Percentiles rank a stretch among this genome's conserved stretches.
phyloP scores from a whole-genome alignment of 179 eudicot genomes.

The Spergularia azorica region DNA sequence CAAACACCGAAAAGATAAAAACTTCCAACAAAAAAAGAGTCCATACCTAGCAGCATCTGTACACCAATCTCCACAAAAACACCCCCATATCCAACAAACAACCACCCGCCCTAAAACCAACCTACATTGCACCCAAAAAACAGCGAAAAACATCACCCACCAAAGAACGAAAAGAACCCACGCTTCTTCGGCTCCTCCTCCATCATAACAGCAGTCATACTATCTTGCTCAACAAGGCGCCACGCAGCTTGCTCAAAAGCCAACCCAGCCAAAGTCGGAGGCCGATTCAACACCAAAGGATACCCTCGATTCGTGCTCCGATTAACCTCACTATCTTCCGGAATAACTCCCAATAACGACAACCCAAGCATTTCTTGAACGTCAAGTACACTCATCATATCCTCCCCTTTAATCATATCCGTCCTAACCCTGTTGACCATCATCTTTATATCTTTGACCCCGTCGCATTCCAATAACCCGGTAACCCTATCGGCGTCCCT shows the following conservation, averaged over 20 bases:
- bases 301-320: slow-evolving; percentile 94
- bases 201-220: slow-evolving; percentile 96
- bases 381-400: slow-evolving; percentile 98
- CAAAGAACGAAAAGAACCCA: slow-evolving; percentile 90
- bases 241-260: slow-evolving; percentile 99
- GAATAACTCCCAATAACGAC: slow-evolving; percentile 87
- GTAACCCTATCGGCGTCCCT: slow-evolving; percentile 96
- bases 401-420: slow-evolving; percentile 94
- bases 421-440: slow-evolving; percentile 91
- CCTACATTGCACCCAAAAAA: slow-evolving; percentile 13
- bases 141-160: slow-evolving; percentile 40
- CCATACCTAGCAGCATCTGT: slow-evolving; percentile 34
- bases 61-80: slow-evolving; percentile 16
- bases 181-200: slow-evolving; percentile 97
- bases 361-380: slow-evolving; percentile 97
- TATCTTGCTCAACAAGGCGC: slow-evolving; percentile 95
- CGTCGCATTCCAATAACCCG: slow-evolving; percentile 94
- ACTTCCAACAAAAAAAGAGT: background rate
- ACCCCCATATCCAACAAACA: slow-evolving; percentile 21
- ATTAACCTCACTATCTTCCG: slow-evolving; percentile 95
- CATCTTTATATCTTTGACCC: slow-evolving; percentile 96
- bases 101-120: slow-evolving; percentile 10
- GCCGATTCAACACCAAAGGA: slow-evolving; percentile 88
- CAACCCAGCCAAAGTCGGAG: slow-evolving; percentile 90
- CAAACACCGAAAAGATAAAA: slow-evolving; percentile 5